A percentile compares a stretch with the other conserved stretches of the same genome.
Conservation (phyloP, 306 rosid genomes). For the Lotus japonicus region DNA sequence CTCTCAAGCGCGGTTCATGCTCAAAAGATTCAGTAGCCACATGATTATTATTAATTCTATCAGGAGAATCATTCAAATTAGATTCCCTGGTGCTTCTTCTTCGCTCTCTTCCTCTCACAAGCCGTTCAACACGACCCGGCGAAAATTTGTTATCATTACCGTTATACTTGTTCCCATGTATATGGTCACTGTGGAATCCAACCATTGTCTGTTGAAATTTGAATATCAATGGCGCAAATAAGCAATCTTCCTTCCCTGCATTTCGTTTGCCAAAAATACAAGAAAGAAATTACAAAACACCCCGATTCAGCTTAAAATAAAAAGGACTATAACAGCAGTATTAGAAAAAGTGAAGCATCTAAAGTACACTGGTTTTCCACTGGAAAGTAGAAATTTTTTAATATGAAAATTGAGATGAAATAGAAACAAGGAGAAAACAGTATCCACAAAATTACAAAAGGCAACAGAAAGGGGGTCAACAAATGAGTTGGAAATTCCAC, state of each 20-base stretch:
- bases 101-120: constrained; percentile 53
- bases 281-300: background rate
- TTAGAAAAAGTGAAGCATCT: background rate
- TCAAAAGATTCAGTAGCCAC: constrained; percentile 40
- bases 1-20: constrained; percentile 39
- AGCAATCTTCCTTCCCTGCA: constrained; percentile 43
- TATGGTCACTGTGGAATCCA: constrained; percentile 56
- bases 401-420: background rate
- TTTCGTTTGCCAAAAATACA: too few species aligned
- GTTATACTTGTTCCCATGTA: constrained; percentile 60
- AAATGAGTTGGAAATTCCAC: constrained; percentile 12
- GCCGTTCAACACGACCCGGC: constrained; percentile 53
- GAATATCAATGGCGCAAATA: constrained; percentile 29
- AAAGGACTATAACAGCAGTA: background rate
- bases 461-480: constrained; percentile 14
- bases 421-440: constrained; percentile 1
- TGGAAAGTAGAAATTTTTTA: background rate
- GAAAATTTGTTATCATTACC: constrained; percentile 33
- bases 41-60: constrained; percentile 18
- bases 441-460: constrained; percentile 19
- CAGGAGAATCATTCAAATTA: constrained; percentile 43
- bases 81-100: constrained; percentile 46
- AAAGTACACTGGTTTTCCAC: constrained; percentile 1
- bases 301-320: constrained; percentile 4
- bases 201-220: too few species aligned